Percentiles rank a stretch among this genome's conserved stretches.
These are phyloP conservation scores for Spongiforma sp. DNA, from an alignment of 1,284 basidiomycete species.

Conservation along the genomic window DNA sequence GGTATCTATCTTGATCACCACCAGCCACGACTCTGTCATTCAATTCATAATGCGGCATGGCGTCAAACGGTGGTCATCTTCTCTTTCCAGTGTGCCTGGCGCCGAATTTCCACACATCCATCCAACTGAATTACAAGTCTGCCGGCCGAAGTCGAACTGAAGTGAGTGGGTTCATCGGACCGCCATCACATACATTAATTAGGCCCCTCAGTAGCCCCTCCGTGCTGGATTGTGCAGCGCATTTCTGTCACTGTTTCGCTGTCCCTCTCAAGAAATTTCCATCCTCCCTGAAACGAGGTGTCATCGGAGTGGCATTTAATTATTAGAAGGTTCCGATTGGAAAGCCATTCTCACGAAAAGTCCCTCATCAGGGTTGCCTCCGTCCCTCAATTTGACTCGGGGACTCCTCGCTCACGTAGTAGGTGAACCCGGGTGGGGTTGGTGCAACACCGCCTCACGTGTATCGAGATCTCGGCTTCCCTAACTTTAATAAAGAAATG, in stretches of 20 bases:
- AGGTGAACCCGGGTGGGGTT: constrained; percentile 25
- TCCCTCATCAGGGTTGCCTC: too few relatives aligned
- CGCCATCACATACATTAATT: constrained; percentile 5
- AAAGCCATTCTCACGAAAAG: too few relatives aligned
- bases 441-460: constrained; percentile 23
- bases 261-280: constrained; percentile 7
- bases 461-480: constrained; percentile 26
- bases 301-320: too few relatives aligned
- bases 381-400: too few relatives aligned
- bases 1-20: too few relatives aligned
- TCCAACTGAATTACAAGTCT: too few relatives aligned
- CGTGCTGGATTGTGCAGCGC: not conserved
- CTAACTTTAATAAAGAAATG: constrained; percentile 15
- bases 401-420: constrained; percentile 6
- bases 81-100: too few relatives aligned
- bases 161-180: constrained; percentile 23
- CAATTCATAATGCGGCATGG: too few relatives aligned
- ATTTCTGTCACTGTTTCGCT: constrained; percentile 19
- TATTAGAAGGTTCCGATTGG: constrained; percentile 28
- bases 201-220: constrained; percentile 6
- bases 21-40: constrained; percentile 3
- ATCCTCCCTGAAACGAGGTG: constrained; percentile 25
- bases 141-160: constrained; percentile 11
- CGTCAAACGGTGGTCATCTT: too few relatives aligned
- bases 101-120: too few relatives aligned